Evolutionary conservation across 192 early-diverging fungal genomes (phyloP), one percentile per base, ranked within the genome.

Genomic region (Entophlyctis luteolus): DNA sequence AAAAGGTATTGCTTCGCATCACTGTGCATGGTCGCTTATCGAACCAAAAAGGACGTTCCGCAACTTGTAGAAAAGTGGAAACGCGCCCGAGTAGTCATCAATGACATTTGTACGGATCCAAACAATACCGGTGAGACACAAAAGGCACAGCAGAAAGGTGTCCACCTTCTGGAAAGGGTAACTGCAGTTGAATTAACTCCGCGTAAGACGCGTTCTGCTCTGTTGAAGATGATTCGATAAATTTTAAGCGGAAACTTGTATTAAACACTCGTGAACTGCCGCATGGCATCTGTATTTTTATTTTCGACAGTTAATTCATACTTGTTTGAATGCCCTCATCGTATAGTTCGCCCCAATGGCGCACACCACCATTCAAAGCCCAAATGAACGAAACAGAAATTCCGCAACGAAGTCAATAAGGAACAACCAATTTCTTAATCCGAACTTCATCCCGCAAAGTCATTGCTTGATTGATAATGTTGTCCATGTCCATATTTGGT

Each of bases 401-500:
- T 20, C 8, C 2, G 10, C 18, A 16, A 48, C 20, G 45, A 18
- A 59, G 12, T 59, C 14, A 39, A 3, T 59, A 34, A 12, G 25
- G 18, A 4, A 60, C 68, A 36, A 54, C 45, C 18, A 71, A 32
- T 27, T 53, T 35, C 37, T 59, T 62, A 10, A 37, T 45, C 52
- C 62, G n/a, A 4, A 71, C 70, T 48, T 71, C 59, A 33, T 71
- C 70, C 16, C 62, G 48, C 29, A 71, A 39, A 3, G 60, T 39
- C 0, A 55, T 14, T 20, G 70, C 70, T 48, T 65, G 62, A 25
- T 71, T 71, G 35, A 71, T 62, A 5, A 75, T 48, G 35, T 45
- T 55, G 53, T 75, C 74, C 69, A 75, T 75, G 35, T 75, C 74
- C 52, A 75, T 54, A 28, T 55, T 62, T 10, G 94, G 92, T 62